A percentile compares a stretch with the other conserved stretches of the same genome.
phyloP scores from a whole-genome alignment of 768 basidiomycete species.

The Tremella yokohamensis region DNA sequence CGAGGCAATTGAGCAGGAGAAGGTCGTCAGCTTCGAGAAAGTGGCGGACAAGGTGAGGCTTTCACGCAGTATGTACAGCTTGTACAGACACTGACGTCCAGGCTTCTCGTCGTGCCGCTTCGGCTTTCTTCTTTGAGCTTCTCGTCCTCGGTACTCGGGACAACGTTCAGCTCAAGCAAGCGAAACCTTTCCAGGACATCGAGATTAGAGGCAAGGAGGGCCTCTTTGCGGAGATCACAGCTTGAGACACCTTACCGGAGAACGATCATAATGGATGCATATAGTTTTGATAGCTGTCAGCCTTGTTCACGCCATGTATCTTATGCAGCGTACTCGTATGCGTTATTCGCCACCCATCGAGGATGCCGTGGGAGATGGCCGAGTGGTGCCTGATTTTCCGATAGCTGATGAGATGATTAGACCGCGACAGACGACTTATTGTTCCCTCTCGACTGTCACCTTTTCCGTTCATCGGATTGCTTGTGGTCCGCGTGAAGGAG shows the following conservation, averaged over 20 bases:
- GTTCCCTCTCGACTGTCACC: too few relatives aligned
- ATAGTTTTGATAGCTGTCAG: too few relatives aligned
- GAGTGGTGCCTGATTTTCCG: too few relatives aligned
- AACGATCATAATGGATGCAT: too few relatives aligned
- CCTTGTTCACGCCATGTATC: too few relatives aligned
- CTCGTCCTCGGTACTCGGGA: slow-evolving; percentile 91
- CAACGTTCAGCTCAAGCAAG: slow-evolving; percentile 76
- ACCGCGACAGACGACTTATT: too few relatives aligned
- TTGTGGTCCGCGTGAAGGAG: too few relatives aligned
- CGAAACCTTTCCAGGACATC: slow-evolving; percentile 76
- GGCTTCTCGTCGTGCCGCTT: slow-evolving; percentile 86
- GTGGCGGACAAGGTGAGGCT: slow-evolving; percentile 40
- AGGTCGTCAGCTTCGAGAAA: slow-evolving; percentile 67
- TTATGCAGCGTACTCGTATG: too few relatives aligned
- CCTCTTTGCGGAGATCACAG: slow-evolving; percentile 64
- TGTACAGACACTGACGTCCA: slow-evolving; percentile 44
- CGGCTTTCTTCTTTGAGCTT: slow-evolving; percentile 96
- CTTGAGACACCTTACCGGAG: slow-evolving; percentile 1
- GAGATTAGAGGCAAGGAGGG: slow-evolving; percentile 73
- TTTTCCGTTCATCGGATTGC: too few relatives aligned
- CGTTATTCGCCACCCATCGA: too few relatives aligned
- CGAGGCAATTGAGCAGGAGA: slow-evolving; percentile 56
- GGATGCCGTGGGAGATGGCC: too few relatives aligned
- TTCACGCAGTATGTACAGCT: neutral
- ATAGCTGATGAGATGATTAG: too few relatives aligned